Base-by-base conservation (phyloP, 768 basidiomycete species). In the Arthromyces matolae region DNA sequence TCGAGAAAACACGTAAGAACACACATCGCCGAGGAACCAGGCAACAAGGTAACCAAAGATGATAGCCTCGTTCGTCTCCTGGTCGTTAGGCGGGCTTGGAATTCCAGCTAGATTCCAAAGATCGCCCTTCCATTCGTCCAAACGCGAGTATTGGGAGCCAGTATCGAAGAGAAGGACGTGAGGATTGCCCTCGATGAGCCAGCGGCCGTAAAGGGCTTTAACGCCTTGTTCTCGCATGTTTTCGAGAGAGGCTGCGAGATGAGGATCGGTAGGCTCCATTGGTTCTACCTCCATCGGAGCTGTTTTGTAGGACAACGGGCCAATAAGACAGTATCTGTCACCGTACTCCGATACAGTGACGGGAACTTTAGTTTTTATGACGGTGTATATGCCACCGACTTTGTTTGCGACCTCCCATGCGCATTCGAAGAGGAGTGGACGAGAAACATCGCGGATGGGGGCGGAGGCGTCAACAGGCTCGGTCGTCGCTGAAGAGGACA, bases 331-430 rank as follows among this genome's bases (percentile, higher is more conserved):
- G 73, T 95, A 96, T 61, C 94, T 79, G 70, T 92, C 89, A 61
- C 90, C 93, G 71, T 87, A 98, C 69, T 98, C 96, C 47, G 84
- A 83, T 63, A 94, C 89, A 58, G 96, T 98, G 71, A 99, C 92
- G 45, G 96, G 96, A 47, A 96, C 93, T 65, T 99, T 99, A 42
- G 96, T 98, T 73, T 97, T 97, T 65, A 98, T 96, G 72, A 99
- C 95, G 55, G 95, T 97, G 78, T 97, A 97, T 69, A 97, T 97
- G 52, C 95, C 95, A 58, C 94, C 95, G 67, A 97, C 94, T 70
- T 96, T 97, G 81, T 97, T 96, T 27, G 88, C 93, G 59, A 96
- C 94, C 72, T 96, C 94, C 94, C 94, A 97, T 27, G 93, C 93
- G 65, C 87, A 91, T 64, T 96, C 93, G 62, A 96, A 96, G 62